Evolutionary conservation across 2,329 filamentous ascomycete species (phyloP).

Genomic region (Fusarium sp.): DNA sequence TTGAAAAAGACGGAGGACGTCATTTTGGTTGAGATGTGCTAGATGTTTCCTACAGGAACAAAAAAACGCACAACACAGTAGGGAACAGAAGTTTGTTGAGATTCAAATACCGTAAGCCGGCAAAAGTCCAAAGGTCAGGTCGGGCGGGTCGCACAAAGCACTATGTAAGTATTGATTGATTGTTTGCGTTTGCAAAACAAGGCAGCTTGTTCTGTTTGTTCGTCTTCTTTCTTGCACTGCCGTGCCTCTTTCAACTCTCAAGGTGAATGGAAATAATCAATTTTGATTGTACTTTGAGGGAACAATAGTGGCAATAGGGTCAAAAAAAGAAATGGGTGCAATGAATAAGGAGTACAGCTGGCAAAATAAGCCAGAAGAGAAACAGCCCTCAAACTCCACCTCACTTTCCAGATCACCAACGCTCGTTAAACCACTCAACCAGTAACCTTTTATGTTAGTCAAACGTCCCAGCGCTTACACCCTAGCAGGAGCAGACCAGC

Average conservation of each 20-base stretch:
- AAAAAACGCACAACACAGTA: conserved; percentile 42
- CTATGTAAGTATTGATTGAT: conserved; percentile 49
- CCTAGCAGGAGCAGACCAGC: conserved; percentile 41
- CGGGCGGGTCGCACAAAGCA: conserved; percentile 45
- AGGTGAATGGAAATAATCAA: conserved; percentile 60
- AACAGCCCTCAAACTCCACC: conserved; percentile 53
- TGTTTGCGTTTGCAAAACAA: conserved; percentile 43
- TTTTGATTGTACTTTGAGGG: conserved; percentile 62
- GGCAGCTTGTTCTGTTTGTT: conserved; percentile 45
- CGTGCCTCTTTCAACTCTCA: conserved; percentile 53
- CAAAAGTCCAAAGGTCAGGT: conserved; percentile 25
- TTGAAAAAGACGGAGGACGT: conserved; percentile 99
- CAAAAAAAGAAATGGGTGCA: conserved; percentile 47
- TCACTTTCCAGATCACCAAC: conserved; percentile 52
- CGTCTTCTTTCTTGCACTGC: conserved; percentile 53
- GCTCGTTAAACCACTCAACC: conserved; percentile 48
- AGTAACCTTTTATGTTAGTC: conserved; percentile 47
- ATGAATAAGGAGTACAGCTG: conserved; percentile 57
- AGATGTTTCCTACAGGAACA: conserved; percentile 45
- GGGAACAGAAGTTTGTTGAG: conserved; percentile 37
- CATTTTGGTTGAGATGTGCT: conserved; percentile 67
- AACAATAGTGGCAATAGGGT: conserved; percentile 51
- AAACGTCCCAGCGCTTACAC: conserved; percentile 40
- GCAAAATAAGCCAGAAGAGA: conserved; percentile 51
- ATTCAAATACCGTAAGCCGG: conserved; percentile 35